A percentile compares a stretch with the other conserved stretches of the same genome.
Conservation (phyloP, 495 filamentous ascomycete species). For the Tuber microsphaerosporum region DNA sequence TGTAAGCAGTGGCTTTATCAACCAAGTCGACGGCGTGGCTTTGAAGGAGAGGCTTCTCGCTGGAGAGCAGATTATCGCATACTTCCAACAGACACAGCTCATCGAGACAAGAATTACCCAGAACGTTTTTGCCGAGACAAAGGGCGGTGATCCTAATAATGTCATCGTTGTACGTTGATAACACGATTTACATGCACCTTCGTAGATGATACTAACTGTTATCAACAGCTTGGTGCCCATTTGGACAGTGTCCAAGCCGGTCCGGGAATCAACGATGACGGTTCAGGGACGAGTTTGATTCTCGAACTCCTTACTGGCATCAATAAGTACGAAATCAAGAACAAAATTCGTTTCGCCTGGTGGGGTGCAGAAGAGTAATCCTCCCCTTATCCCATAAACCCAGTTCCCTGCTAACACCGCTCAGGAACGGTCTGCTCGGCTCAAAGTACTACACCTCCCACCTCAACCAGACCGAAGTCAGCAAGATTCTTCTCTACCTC, state of each 20-base stretch:
- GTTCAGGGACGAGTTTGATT: slow-evolving; percentile 43
- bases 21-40: slow-evolving; percentile 41
- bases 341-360: slow-evolving; percentile 47
- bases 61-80: slow-evolving; percentile 40
- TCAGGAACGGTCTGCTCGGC: slow-evolving; percentile 41
- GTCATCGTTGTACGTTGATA: slow-evolving; percentile 39
- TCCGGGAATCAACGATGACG: slow-evolving; percentile 45
- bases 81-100: slow-evolving; percentile 45
- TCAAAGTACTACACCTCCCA: slow-evolving; percentile 44
- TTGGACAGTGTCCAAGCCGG: slow-evolving; percentile 48
- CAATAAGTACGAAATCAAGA: slow-evolving; percentile 41
- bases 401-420: not conserved
- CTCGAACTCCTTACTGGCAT: slow-evolving; percentile 44
- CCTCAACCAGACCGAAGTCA: slow-evolving; percentile 41
- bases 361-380: slow-evolving; percentile 47
- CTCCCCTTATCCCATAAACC: not conserved
- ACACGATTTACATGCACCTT: not conserved
- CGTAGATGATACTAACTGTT: not conserved
- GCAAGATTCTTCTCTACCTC: slow-evolving; percentile 46
- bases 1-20: slow-evolving; percentile 44
- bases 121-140: slow-evolving; percentile 46
- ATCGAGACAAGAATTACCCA: slow-evolving; percentile 43
- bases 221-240: slow-evolving; percentile 43
- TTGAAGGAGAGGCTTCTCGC: slow-evolving; percentile 38
- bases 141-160: slow-evolving; percentile 43